Percentiles rank a stretch among this genome's conserved stretches.
phyloP scores from a whole-genome alignment of 2,329 filamentous ascomycete species.

The Aspergillus aculeatinus region DNA sequence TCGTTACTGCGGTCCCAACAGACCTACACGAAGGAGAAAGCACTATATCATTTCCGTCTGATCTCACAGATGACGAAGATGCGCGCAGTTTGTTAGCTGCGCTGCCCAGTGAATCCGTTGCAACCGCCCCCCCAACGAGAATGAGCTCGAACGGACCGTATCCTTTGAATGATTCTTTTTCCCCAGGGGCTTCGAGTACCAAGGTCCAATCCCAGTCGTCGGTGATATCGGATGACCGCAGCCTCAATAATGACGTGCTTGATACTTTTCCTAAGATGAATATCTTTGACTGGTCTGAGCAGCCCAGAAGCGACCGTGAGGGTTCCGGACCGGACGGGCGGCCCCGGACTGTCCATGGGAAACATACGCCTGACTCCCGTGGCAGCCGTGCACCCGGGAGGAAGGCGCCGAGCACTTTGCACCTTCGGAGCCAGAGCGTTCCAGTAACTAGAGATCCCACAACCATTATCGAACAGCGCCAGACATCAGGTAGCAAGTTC shows the following conservation, averaged over 20 bases:
- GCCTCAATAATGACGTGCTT: conserved; percentile 23
- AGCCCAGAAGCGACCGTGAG: conserved; percentile 55
- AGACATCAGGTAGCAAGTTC: conserved; percentile 56
- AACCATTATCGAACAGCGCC: conserved; percentile 49
- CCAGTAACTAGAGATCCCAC: conserved; percentile 55
- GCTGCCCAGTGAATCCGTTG: conserved; percentile 26
- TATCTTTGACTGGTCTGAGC: conserved; percentile 66
- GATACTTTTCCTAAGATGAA: conserved; percentile 51
- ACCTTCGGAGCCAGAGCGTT: conserved; percentile 66
- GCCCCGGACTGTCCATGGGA: conserved; percentile 64
- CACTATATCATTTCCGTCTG: conserved; percentile 25
- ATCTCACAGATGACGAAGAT: conserved; percentile 28
- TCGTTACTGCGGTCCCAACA: conserved; percentile 9
- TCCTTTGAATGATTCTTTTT: neutral
- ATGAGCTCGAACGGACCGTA: neutral
- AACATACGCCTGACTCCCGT: conserved; percentile 56
- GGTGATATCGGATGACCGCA: conserved; percentile 14
- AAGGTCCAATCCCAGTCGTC: neutral
- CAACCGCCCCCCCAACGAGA: conserved; percentile 6
- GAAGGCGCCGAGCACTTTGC: conserved; percentile 58
- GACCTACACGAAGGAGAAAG: conserved; percentile 18
- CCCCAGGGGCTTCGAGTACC: neutral
- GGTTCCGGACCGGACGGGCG: conserved; percentile 54
- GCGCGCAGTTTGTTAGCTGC: conserved; percentile 29
- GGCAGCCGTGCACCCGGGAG: conserved; percentile 59